Conservation (phyloP, 169 alveolate genomes). For the Hammondia hammondi region DNA sequence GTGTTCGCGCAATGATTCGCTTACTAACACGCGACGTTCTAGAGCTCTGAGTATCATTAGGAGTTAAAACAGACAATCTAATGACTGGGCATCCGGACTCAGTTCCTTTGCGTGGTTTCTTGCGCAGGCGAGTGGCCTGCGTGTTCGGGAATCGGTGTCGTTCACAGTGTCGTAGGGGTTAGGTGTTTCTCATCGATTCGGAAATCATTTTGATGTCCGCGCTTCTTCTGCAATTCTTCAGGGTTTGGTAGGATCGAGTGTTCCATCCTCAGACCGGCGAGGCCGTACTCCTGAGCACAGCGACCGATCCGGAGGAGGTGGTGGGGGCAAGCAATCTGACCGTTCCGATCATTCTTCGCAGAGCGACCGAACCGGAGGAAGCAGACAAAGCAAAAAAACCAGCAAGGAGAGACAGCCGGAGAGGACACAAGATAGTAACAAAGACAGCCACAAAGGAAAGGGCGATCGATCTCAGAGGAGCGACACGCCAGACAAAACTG, state of each 20-base stretch:
- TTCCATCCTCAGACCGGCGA: slow-evolving; percentile 18
- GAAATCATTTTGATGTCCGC: no score
- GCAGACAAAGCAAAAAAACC: background rate
- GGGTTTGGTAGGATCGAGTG: background rate
- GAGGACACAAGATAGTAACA: background rate
- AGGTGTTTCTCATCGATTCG: no score
- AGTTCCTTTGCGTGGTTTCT: no score
- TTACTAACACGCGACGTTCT: no score
- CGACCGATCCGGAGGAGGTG: background rate
- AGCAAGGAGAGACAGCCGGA: background rate
- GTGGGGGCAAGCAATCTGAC: background rate
- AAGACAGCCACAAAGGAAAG: background rate
- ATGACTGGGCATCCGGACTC: no score
- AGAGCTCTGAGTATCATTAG: no score
- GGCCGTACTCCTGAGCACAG: background rate
- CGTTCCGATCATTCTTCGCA: background rate
- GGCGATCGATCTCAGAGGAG: background rate
- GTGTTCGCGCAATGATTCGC: no score
- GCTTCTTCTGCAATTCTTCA: background rate
- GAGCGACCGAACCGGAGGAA: background rate
- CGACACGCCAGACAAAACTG: background rate
- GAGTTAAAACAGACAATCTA: no score
- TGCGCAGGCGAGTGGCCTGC: no score
- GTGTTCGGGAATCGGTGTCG: no score
- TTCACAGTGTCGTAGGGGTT: no score